Evolutionary conservation across 2,329 filamentous ascomycete genomes (phyloP), one percentile per base, ranked within the genome.

Genomic region (Colletotrichum aenigma): DNA sequence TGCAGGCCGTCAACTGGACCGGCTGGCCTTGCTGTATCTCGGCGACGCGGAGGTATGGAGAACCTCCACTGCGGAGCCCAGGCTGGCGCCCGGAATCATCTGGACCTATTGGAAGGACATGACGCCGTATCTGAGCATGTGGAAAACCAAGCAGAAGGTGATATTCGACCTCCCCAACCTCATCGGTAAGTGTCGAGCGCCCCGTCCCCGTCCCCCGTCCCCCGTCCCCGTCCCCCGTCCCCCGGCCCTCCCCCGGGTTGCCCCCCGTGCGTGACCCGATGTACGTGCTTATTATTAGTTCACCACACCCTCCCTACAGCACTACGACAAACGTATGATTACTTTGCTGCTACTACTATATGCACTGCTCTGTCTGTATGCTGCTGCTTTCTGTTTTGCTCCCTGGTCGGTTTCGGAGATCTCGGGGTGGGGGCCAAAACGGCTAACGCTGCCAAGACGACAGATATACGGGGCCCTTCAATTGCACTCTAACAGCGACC

Each of bases 61-160:
- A 28, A 96, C 94, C 3, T 96, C 94, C 7, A 97, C 95, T 1
- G 94, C 95, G 6, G 94, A 97, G 84, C 94, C 95, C 2, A 95
- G 92, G 0, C 78, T 80, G 6, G 79, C 85, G 6, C 88, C 88
- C 26, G 95, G 94, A 8, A 96, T 97, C 77, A 86, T 89, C 60
- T 96, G 94, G 94, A 92, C 90, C 1, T 95, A 95, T 81, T 86
- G 93, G 70, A 97, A 96, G 83, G 94, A 97, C 81, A 92, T 96
- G 91, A 94, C 93, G 2, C 88, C 90, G 69, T 96, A 93, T 81
- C 85, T 93, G 18, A 87, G 90, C 6, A 85, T 97, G 15, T 96
- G 95, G 91, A 91, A 90, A 77, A 79, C 88, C 64, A 88, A 90
- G 2, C 94, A 96, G 81, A 96, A 90, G 78, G 80, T 97, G 71